Evolutionary conservation across 129 eudicot genomes (phyloP), one percentile per base, ranked within the genome.

Genomic region (Pulicaria dysenterica): DNA sequence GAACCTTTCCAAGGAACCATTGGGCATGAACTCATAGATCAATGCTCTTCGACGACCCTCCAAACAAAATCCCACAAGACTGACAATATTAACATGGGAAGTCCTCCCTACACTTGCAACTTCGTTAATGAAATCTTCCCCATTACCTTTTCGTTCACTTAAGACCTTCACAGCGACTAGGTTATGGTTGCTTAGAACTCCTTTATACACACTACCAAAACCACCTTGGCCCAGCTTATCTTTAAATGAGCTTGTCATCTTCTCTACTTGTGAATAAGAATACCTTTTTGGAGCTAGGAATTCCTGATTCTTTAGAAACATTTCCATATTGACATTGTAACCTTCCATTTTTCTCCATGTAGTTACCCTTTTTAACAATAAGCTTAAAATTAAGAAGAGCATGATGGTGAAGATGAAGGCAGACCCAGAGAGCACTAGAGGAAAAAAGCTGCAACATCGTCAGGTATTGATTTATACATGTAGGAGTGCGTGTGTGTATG

Each of bases 141-240:
- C 79, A 6, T 65, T 60, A n/a, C 71, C 83, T 73, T 58, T 66
- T 6, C 51, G n/a, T 57, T 37, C 64, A 12, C 58, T 73, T 38
- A 73, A 48, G 34, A 73, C 38, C 65, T 73, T 66, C 49, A 73
- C 75, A 11, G 83, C 83, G 60, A 79, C 70, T 37, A 5, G 55
- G 38, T 24, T 11, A 39, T 74, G 76, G 63, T 77, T 72, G 12
- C 8, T 51, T 41, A 82, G 74, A 15, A 11, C 72, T 24, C 87
- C 87, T 77, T 73, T 75, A 67, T 85, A 85, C 16, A 85, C 90
- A 13, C 38, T 7, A 43, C 86, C 86, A 44, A 48, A 75, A 3
- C 84, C 90, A 47, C 90, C 90, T 75, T 79, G 42, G 5, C 86
- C 90, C 7, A 85, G 73, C 34, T 79, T 76, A 16, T 54, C 46